phyloP scores from a whole-genome alignment of 2,329 filamentous ascomycete species.

The Dactylellina parvicollis region DNA sequence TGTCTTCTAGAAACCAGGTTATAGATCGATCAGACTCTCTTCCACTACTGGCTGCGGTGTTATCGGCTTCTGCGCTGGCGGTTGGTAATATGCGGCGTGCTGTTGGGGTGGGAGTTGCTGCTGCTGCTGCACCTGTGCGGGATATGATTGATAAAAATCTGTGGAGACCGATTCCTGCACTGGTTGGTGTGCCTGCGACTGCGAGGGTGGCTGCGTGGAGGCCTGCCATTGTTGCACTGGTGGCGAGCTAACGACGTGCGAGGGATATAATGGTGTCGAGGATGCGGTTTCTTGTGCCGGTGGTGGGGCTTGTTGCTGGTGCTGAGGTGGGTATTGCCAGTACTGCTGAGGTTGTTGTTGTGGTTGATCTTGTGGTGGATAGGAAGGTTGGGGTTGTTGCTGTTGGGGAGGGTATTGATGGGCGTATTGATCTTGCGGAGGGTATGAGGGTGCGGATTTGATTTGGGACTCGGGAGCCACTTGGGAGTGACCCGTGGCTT shows the following conservation, averaged over 20 bases:
- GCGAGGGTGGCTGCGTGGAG: constrained; percentile 58
- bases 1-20: constrained; percentile 49
- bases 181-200: constrained; percentile 60
- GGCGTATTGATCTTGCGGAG: constrained; percentile 57
- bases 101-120: constrained; percentile 54
- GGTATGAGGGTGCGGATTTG: constrained; percentile 34
- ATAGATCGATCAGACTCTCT: constrained; percentile 83
- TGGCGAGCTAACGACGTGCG: constrained; percentile 5
- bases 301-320: constrained; percentile 54
- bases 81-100: constrained; percentile 43
- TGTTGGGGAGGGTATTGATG: constrained; percentile 58
- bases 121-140: constrained; percentile 61
- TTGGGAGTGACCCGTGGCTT: constrained; percentile 52
- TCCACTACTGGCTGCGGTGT: constrained; percentile 66
- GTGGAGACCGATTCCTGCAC: constrained; percentile 40
- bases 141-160: constrained; percentile 60
- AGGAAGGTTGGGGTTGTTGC: constrained; percentile 53
- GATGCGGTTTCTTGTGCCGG: constrained; percentile 17
- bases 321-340: constrained; percentile 65
- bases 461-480: constrained; percentile 54
- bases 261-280: constrained; percentile 30
- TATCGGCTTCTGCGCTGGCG: constrained; percentile 14
- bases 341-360: constrained; percentile 63
- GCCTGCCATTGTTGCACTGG: constrained; percentile 31
- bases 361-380: constrained; percentile 52